Evolutionary conservation across 306 rosid species (phyloP).

Genomic region (Lablab purpureus): DNA sequence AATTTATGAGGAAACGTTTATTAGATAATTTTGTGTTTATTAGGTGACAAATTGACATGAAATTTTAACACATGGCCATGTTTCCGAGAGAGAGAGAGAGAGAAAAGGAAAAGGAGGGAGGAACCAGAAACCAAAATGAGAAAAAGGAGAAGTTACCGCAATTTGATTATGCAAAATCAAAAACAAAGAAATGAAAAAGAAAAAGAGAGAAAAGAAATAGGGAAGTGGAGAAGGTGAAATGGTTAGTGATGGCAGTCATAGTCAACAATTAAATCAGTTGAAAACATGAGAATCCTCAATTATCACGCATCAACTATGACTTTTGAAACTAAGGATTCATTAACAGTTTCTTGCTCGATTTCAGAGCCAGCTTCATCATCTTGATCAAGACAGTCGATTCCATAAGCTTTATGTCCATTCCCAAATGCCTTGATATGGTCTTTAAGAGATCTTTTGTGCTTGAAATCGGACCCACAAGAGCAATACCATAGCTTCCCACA

Average conservation of each 20-base stretch:
- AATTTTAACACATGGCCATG: not conserved
- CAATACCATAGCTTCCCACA: conserved; percentile 98
- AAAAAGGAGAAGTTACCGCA: conserved; percentile 8
- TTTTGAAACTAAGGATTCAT: conserved; percentile 48
- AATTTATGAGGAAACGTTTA: no score
- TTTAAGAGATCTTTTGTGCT: conserved; percentile 90
- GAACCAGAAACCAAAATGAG: conserved; percentile 10
- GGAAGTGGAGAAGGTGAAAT: not conserved
- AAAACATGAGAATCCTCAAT: conserved; percentile 38
- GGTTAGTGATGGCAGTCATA: conserved; percentile 18
- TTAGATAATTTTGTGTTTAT: no score
- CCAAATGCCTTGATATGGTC: conserved; percentile 96
- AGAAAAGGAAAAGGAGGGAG: not conserved
- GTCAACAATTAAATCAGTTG: conserved; percentile 42
- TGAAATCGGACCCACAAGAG: conserved; percentile 92
- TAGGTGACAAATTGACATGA: not conserved
- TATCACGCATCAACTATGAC: conserved; percentile 37
- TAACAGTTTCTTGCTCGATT: conserved; percentile 61
- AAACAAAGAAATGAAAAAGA: conserved; percentile 8
- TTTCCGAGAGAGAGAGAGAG: not conserved
- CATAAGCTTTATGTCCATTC: conserved; percentile 76
- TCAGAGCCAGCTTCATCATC: conserved; percentile 73
- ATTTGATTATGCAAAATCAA: conserved; percentile 4
- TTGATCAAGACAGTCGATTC: conserved; percentile 69
- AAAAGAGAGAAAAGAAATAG: not conserved